Percentiles rank a stretch among this genome's conserved stretches.
Evolutionary conservation across 345 rosid genomes (phyloP).

Genomic region (Nephelium lappaceum): DNA sequence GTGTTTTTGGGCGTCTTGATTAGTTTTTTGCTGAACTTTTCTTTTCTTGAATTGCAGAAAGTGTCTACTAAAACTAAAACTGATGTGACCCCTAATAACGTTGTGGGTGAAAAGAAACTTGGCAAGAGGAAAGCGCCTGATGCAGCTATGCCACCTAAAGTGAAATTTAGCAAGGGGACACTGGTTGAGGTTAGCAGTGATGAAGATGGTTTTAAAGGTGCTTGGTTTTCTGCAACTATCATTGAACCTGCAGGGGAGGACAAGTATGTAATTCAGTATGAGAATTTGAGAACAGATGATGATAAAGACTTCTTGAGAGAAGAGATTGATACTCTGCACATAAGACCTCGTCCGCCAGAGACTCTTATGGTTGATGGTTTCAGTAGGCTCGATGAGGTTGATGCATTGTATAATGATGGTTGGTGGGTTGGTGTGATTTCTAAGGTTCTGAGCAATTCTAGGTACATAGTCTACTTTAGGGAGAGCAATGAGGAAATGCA

Average conservation of each 20-base stretch:
- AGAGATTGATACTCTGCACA: conserved; percentile 46
- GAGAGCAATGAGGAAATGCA: conserved; percentile 49
- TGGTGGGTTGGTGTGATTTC: conserved; percentile 86
- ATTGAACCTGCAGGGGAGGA: conserved; percentile 45
- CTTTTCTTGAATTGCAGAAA: conserved; percentile 36
- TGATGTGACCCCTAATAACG: conserved; percentile 28
- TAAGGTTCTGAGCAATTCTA: conserved; percentile 50
- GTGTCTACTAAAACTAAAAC: conserved; percentile 18
- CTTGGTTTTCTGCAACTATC: conserved; percentile 77
- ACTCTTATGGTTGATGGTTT: conserved; percentile 38
- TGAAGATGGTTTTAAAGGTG: conserved; percentile 87
- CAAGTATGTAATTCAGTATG: conserved; percentile 63
- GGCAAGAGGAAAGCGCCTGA: conserved; percentile 26
- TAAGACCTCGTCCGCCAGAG: conserved; percentile 77
- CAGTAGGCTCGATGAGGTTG: conserved; percentile 64
- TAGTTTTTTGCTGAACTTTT: conserved; percentile 8
- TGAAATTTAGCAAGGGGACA: conserved; percentile 33
- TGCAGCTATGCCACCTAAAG: not conserved
- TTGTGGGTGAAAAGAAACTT: conserved; percentile 16
- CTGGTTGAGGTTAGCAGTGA: conserved; percentile 71
- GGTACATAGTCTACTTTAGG: conserved; percentile 56
- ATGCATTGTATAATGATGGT: conserved; percentile 78
- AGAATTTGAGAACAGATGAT: conserved; percentile 66
- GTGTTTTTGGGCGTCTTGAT: not conserved
- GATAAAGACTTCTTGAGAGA: conserved; percentile 68